A percentile compares a stretch with the other conserved stretches of the same genome.
Conservation (phyloP, 805 yeast species). For the Saccharomycopsis selenospora region DNA sequence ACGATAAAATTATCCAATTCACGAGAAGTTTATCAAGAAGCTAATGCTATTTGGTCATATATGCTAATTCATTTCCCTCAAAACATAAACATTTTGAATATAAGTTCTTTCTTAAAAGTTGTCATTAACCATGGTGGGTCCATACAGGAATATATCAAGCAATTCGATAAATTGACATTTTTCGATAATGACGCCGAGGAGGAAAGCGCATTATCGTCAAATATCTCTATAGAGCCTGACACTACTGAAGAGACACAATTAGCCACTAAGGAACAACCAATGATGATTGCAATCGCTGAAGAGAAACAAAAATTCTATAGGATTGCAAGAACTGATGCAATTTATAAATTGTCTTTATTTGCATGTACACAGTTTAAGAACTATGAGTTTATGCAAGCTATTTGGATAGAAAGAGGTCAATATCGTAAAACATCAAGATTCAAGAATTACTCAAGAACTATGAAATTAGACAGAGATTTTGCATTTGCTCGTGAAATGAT, state of each 20-base stretch:
- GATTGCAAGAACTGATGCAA: slow-evolving; percentile 37
- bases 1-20: slow-evolving; percentile 34
- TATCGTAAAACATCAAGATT: slow-evolving; percentile 53
- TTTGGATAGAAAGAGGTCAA: slow-evolving; percentile 76
- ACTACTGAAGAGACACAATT: slow-evolving; percentile 22
- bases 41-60: slow-evolving; percentile 68
- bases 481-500: slow-evolving; percentile 71
- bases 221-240: too few relatives aligned
- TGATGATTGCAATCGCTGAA: neutral
- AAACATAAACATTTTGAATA: slow-evolving; percentile 34
- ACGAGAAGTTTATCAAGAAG: slow-evolving; percentile 56
- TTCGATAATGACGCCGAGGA: slow-evolving; percentile 29
- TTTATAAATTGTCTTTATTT: slow-evolving; percentile 55
- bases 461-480: slow-evolving; percentile 46
- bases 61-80: slow-evolving; percentile 38
- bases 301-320: slow-evolving; percentile 23
- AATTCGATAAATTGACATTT: slow-evolving; percentile 33
- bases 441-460: slow-evolving; percentile 31
- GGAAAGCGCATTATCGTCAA: too few relatives aligned
- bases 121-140: slow-evolving; percentile 30
- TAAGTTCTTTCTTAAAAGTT: slow-evolving; percentile 48
- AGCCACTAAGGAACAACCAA: slow-evolving; percentile 16
- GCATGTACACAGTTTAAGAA: slow-evolving; percentile 57
- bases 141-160: slow-evolving; percentile 31
- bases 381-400: slow-evolving; percentile 48